Evolutionary conservation across 371 early-diverging fungal genomes (phyloP), one percentile per base, ranked within the genome.

Genomic region (Choanephora cucurbitarum): DNA sequence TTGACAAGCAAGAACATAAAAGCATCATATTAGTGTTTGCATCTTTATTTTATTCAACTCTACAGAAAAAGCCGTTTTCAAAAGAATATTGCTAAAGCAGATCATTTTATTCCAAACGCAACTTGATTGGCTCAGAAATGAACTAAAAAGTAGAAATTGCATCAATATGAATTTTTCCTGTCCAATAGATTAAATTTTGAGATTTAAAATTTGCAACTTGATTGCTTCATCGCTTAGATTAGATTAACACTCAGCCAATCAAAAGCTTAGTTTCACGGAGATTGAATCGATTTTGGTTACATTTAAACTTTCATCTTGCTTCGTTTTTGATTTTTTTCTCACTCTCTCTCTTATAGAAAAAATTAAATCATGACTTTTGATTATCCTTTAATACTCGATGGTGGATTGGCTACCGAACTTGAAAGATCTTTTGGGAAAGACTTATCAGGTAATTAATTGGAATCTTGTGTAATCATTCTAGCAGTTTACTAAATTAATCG

Each of bases 351-450:
- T 6, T 7, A 5, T 7, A 28, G 28, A 28, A 72, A 68, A n/a
- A n/a, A n/a, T n/a, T 57, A 79, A 86, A 23, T 74, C 83, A 67
- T 70, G 68, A 17, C 34, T 13, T 67, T 73, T 19, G 42, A 62
- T 18, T 69, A 40, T 56, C 75, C 77, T 24, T 56, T 81, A 11
- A 42, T 79, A 13, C 73, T 81, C 37, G 83, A 82, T 49, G 83
- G 81, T 48, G 83, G 83, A 3, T 52, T 79, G 21, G 80, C 80
- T 1, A 80, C 77, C 7, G 69, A 79, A 49, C 55, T 82, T 5
- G 76, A 82, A 58, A 58, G 64, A 46, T 32, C 47, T 9, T 64
- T 67, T 49, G 33, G 47, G 6, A 74, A 75, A 55, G 74, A 80
- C 42, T 57, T 80, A 18, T 52, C 68, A 23, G 73, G 77, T 73